Percentiles rank a stretch among this genome's conserved stretches.
Conservation (phyloP, 1,284 basidiomycete genomes). For the Afroboletus lepidellus region DNA sequence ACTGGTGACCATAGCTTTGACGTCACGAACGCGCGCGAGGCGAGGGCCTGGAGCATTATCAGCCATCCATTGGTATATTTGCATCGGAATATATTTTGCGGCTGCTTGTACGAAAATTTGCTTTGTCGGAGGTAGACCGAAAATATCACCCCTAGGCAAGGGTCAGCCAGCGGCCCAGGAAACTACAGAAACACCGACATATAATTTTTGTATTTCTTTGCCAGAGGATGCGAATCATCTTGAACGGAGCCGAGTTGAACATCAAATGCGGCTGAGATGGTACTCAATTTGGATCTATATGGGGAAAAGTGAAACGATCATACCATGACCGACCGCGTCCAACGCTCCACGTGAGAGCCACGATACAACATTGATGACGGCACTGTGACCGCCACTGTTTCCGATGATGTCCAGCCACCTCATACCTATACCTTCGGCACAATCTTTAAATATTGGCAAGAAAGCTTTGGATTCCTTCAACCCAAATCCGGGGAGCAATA, state of each 20-base stretch:
- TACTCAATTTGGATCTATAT: not conserved
- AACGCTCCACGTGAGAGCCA: not conserved
- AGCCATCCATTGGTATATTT: conserved; percentile 37
- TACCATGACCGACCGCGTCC: not conserved
- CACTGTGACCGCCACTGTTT: not conserved
- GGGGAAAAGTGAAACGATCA: not conserved
- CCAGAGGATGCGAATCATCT: conserved; percentile 39
- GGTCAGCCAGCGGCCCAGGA: not conserved
- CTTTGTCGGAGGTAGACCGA: conserved; percentile 14
- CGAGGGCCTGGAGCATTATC: conserved; percentile 37
- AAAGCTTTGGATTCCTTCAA: not conserved
- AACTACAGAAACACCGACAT: conserved; percentile 27
- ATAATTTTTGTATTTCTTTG: conserved; percentile 31
- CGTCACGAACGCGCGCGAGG: conserved; percentile 37
- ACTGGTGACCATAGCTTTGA: conserved; percentile 19
- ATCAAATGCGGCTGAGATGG: not conserved
- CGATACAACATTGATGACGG: not conserved
- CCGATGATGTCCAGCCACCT: not conserved
- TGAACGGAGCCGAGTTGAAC: conserved; percentile 30
- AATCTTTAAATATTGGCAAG: not conserved
- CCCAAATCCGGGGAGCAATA: not conserved
- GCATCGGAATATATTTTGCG: conserved; percentile 17
- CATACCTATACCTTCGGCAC: not conserved
- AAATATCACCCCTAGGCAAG: conserved; percentile 16
- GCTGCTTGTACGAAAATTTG: conserved; percentile 19